Evolutionary conservation across 2,329 filamentous ascomycete species (phyloP).

Genomic region (Trichoderma sp.): DNA sequence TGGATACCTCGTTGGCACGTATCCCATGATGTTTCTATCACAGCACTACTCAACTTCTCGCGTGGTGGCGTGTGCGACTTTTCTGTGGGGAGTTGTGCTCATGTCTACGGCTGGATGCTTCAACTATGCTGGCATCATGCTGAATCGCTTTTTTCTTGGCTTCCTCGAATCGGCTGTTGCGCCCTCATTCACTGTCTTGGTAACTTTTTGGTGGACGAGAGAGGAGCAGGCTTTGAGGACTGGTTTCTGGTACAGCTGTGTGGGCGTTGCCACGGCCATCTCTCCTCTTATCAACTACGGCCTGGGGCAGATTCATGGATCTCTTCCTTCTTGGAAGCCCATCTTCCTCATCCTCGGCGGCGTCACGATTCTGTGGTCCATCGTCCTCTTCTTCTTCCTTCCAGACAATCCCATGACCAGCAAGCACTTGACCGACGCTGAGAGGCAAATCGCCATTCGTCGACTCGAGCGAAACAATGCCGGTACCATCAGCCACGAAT

Average conservation of each 20-base stretch:
- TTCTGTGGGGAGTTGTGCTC: conserved; percentile 13
- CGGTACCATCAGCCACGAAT: conserved; percentile 8
- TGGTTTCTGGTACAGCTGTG: conserved; percentile 16
- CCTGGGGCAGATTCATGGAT: conserved; percentile 1
- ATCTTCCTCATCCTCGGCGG: conserved; percentile 5
- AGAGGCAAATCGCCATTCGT: conserved; percentile 1
- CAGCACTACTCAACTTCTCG: conserved; percentile 7
- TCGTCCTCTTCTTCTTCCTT: conserved; percentile 7
- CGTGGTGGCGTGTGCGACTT: not conserved
- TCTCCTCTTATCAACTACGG: conserved; percentile 18
- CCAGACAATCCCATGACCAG: conserved; percentile 11
- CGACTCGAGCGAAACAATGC: conserved; percentile 9
- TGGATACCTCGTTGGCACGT: conserved; percentile 15
- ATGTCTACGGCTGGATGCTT: conserved; percentile 16
- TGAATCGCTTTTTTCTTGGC: conserved; percentile 8
- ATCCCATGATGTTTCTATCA: conserved; percentile 19
- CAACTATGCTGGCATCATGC: conserved; percentile 16
- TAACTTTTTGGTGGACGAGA: conserved; percentile 15
- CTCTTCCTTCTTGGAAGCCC: conserved; percentile 17
- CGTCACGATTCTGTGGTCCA: conserved; percentile 5
- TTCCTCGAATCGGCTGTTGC: conserved; percentile 17
- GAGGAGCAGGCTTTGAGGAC: conserved; percentile 11
- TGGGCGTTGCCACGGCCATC: conserved; percentile 12
- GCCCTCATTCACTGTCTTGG: conserved; percentile 1
- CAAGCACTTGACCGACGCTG: not conserved